Base-by-base conservation (phyloP, 1,284 basidiomycete genomes). In the Fistulinella cinereoalba region DNA sequence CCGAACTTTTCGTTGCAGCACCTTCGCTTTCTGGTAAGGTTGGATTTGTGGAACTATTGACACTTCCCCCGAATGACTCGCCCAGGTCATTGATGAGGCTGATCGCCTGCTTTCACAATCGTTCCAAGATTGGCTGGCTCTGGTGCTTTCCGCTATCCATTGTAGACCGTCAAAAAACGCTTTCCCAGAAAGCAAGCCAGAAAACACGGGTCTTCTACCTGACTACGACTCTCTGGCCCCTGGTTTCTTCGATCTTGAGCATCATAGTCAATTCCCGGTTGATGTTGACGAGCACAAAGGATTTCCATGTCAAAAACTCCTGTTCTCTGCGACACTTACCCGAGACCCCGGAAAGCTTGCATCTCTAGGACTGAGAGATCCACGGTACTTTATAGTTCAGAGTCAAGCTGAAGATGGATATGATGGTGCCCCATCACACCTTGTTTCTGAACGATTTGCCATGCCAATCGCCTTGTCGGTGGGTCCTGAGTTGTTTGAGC, bases 261-360 rank as follows among this genome's bases (percentile, higher is more conserved):
- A 68, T 37, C 58, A 65, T 49, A 73, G 71, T 3, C 53, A 66
- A 34, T 50, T 71, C 29, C 68, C 68, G 6, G 71, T 75, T 6
- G 80, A 81, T 50, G 57, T 80, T 23, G 74, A 77, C 44, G 85
- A 88, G 58, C 64, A 58, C 38, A 79, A 71, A 55, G 68, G 72
- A 37, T 65, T 74, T 6, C 85, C 92, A 43, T 96, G 95, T 55
- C 96, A 98, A 65, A 99, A 98, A 62, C 76, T 99, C 7, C 75
- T 99, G 4, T 98, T 99, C 71, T 97, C 95, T 2, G 97, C 97
- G 0, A 99, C 97, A 0, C 77, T 99, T 19, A 97, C 94, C 1
- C 81, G 88, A 7, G 95, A 99, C 69, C 96, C 97, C 0, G 85
- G 88, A 21, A 96, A 94, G 64, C 87, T 99, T 38, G 83, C 87